Evolutionary conservation across 2,329 filamentous ascomycete genomes (phyloP), one percentile per base, ranked within the genome.

Genomic region (Aspergillus sp.): DNA sequence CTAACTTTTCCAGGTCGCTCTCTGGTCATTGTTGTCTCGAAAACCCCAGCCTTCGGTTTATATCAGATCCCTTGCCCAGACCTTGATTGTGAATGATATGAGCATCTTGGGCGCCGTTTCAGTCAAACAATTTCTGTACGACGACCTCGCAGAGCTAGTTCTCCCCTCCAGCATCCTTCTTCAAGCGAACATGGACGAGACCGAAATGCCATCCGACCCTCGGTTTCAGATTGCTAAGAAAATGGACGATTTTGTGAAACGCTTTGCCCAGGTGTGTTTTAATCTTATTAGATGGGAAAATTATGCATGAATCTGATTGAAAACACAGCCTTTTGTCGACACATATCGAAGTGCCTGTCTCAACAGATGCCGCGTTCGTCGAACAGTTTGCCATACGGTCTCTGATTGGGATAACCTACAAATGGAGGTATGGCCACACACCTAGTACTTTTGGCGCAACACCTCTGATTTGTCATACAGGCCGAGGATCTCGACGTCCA

Each of bases 311-410:
- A 19, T 19, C 19, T 19, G 4, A 19, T 19, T 19, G 19, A 19
- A 19, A 19, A 19, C 19, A 5, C 73, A 88, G 64, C 82, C 85
- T 0, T 96, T 90, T 58, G 72, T 95, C 12, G 90, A 96, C 52
- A 77, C 94, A 11, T 84, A 93, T 57, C 82, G 90, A 38, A 85
- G 87, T 6, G 75, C 93, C 12, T 95, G 90, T 57, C 88, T 97
- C 61, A 98, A 97, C 60, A 78, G 90, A 41, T 94, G 89, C 60
- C 85, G 93, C 2, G 82, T 95, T 34, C 82, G 93, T n/a, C 81
- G 93, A 31, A 90, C 85, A n/a, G 76, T 98, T 7, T 90, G 84
- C 48, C 91, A 97, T 61, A 80, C 85, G 10, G 81, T 95, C 31
- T 72, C 82, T 3, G 86, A 91, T 47, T 94, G 90, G 83, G 90